Base-by-base conservation (phyloP, 805 yeast species). In the Debaryomyces tyrocola region DNA sequence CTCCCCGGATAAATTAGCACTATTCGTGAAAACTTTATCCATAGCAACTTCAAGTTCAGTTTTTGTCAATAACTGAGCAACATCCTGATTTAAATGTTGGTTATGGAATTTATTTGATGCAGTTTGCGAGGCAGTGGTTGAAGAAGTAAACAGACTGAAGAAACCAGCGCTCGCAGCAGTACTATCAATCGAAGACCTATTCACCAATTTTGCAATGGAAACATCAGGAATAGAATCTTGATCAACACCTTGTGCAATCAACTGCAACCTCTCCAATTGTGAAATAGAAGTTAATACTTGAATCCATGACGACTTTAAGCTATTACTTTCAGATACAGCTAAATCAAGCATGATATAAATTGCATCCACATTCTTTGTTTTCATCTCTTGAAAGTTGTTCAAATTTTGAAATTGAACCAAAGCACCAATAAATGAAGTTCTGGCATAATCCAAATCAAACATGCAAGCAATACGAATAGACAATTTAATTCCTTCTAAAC, bases 351-450 rank as follows among this genome's bases (percentile, higher is more conserved):
- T 67, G 6, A 85, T 76, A 46, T 83, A 73, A 44, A 90, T 80
- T 0, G 97, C 97, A 46, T 82, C 84, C 18, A 94, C 82, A 61
- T 90, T 90, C 66, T 92, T 92, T 4, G 74, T 65, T 48, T 80
- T 81, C 74, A 94, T 79, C 60, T 87, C 95, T 48, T 85, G 84
- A 47, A 85, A 77, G 57, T 89, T 90, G 62, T 84, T 83, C 50
- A 92, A 70, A 56, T 87, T 87, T 44, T 92, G 83, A 59, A 90
- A 91, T 64, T 91, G 96, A 29, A 90, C 84, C 55, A 94, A 75
- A 0, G 97, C 96, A 46, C 95, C 86, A 49, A 95, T 82, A 63
- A 92, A 94, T 1, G 98, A 88, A 10, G 86, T 82, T 60, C 94
- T 81, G 0, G 97, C 96, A 57, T 88, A 83, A 44, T 85, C 90